Conservation (phyloP, 331 rosid species). For the Spiraea crenata region DNA sequence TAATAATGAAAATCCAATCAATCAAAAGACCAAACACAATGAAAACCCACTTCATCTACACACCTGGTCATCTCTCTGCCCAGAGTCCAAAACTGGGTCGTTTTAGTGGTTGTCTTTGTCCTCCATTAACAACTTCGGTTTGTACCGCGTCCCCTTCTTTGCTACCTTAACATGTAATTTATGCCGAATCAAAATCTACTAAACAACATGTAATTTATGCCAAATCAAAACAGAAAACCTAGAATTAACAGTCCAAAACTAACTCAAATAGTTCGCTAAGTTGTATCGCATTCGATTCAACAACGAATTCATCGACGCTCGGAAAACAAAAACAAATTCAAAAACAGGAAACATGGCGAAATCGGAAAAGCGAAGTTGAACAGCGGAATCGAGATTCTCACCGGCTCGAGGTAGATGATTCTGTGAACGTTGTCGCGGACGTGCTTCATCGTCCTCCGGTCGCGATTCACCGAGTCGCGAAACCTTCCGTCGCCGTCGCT, state of each 20-base stretch:
- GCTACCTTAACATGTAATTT: too few species aligned
- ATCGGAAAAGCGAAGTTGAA: too few species aligned
- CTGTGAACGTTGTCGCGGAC: constrained; percentile 71
- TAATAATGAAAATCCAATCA: neutral
- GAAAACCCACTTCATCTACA: neutral
- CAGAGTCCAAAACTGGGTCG: constrained; percentile 13
- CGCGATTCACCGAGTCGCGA: constrained; percentile 9
- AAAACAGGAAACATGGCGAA: constrained; percentile 5
- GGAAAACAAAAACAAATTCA: constrained; percentile 24
- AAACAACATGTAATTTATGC: too few species aligned
- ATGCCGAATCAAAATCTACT: too few species aligned
- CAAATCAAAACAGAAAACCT: too few species aligned
- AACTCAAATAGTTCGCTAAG: too few species aligned
- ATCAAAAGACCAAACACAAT: neutral
- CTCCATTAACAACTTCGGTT: constrained; percentile 26
- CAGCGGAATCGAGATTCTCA: constrained; percentile 15
- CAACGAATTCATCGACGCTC: too few species aligned
- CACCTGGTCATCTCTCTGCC: constrained; percentile 20
- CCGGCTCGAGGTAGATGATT: constrained; percentile 62
- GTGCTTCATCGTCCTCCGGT: constrained; percentile 48
- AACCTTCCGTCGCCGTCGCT: constrained; percentile 15
- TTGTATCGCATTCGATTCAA: too few species aligned
- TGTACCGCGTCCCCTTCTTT: constrained; percentile 39
- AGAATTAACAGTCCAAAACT: too few species aligned
- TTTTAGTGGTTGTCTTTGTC: neutral